Evolutionary conservation across 257 asterid species (phyloP).

Genomic region (Plantago elongata): DNA sequence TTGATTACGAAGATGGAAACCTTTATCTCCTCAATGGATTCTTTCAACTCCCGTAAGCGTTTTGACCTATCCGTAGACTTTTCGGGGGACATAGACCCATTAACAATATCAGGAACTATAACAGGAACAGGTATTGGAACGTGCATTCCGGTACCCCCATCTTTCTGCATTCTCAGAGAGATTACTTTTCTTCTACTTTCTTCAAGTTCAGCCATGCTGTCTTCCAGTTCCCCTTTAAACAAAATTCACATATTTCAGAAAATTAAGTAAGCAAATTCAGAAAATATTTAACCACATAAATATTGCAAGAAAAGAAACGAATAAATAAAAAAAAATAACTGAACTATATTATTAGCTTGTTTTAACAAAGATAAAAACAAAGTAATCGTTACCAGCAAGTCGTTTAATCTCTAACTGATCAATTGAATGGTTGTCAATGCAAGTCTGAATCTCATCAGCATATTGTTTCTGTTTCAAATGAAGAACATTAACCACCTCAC

Average conservation of each 20-base stretch:
- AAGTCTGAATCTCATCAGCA: constrained; percentile 65
- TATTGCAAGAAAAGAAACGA: constrained; percentile 12
- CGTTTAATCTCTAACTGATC: constrained; percentile 70
- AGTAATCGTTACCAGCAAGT: constrained; percentile 55
- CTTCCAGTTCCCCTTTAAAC: constrained; percentile 80
- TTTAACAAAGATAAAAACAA: constrained; percentile 2
- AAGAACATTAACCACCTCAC: constrained; percentile 55
- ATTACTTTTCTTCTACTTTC: constrained; percentile 87
- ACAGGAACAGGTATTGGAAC: constrained; percentile 55
- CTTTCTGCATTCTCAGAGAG: constrained; percentile 82
- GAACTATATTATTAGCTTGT: constrained; percentile 3
- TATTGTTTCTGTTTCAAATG: constrained; percentile 60
- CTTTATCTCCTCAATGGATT: constrained; percentile 76
- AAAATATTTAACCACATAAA: constrained; percentile 11
- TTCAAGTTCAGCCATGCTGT: constrained; percentile 84
- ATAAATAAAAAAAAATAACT: constrained; percentile 4
- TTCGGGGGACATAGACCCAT: constrained; percentile 80
- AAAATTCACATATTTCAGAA: background rate
- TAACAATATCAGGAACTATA: constrained; percentile 42
- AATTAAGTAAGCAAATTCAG: constrained; percentile 18
- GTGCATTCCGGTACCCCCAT: constrained; percentile 57
- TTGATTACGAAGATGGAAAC: constrained; percentile 30
- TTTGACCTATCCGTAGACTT: constrained; percentile 65
- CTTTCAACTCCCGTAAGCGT: constrained; percentile 64
- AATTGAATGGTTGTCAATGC: constrained; percentile 49